Evolutionary conservation across 2,329 filamentous ascomycete genomes (phyloP), one percentile per base, ranked within the genome.

Genomic region (Talaromyces sp.): DNA sequence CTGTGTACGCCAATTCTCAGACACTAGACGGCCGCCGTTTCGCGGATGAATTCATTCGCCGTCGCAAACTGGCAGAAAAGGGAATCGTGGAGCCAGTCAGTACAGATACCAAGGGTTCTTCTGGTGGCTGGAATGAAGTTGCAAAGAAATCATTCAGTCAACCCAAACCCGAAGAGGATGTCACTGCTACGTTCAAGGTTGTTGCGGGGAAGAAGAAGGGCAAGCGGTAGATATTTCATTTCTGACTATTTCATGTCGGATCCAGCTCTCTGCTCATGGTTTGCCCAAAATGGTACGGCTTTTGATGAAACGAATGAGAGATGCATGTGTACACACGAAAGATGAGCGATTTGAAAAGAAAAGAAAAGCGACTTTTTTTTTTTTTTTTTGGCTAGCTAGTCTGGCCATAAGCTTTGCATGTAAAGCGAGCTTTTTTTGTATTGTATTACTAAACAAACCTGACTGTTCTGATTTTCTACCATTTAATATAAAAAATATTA

Each of bases 21-120:
- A 96, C 93, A 0, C 91, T 99, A 76, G 92, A 99, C 71, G 92
- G 91, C 0, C 89, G 90, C 56, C 92, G 96, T 71, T 98, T 98
- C 72, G 92, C 92, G 0, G 91, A 96, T 63, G 95, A 99, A 75
- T 99, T 95, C 72, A 86, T 98, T 63, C 90, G 93, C 36, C 92
- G 94, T 69, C 94, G 93, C 79, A 96, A 90, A 82, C 85, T 96
- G 1, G 94, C 95, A 0, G 94, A 98, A 68, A 95, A 93, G 80
- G 95, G 95, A 44, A 85, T 97, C 47, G 82, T 96, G 18, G 89
- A 90, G 60, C 82, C 86, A 16, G 81, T 84, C 55, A 82, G 78
- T 56, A 78, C 70, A 5, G 79, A 81, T 56, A 76, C 71, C 28
- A 78, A 79, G 66, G 80, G 78, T 67, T 80, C 78, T 30, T 79